Evolutionary conservation across 768 basidiomycete species (phyloP).

Genomic region (Lactarius hengduanensis): DNA sequence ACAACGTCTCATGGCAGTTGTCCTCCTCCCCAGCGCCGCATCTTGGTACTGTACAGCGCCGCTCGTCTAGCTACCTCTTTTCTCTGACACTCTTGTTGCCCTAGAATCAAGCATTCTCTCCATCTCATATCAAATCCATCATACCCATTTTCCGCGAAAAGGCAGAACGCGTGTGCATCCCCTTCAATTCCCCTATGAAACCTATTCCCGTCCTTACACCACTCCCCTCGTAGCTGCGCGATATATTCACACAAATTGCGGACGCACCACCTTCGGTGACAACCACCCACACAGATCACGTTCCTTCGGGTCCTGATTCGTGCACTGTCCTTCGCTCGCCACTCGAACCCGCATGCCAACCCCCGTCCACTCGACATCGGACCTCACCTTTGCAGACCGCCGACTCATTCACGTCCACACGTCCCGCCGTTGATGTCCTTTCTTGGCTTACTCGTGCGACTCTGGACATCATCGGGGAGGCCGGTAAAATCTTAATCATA

Average conservation of each 20-base stretch:
- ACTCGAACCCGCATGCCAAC: slow-evolving; percentile 16
- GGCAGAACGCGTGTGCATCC: slow-evolving; percentile 45
- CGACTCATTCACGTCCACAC: slow-evolving; percentile 21
- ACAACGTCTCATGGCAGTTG: slow-evolving; percentile 4
- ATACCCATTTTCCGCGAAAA: slow-evolving; percentile 60
- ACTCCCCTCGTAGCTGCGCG: slow-evolving; percentile 42
- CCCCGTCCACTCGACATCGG: slow-evolving; percentile 5
- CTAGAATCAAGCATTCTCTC: slow-evolving; percentile 53
- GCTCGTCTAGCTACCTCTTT: slow-evolving; percentile 22
- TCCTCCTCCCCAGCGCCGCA: slow-evolving; percentile 42
- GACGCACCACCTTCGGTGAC: slow-evolving; percentile 6
- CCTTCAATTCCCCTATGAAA: not conserved
- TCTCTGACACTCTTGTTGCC: slow-evolving; percentile 20
- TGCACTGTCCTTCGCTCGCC: slow-evolving; percentile 21
- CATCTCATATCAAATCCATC: slow-evolving; percentile 48
- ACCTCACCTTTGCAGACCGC: slow-evolving; percentile 16
- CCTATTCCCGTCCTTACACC: not conserved
- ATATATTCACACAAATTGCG: slow-evolving; percentile 40
- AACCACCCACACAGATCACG: not conserved
- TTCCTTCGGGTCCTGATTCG: not conserved
- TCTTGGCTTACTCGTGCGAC: slow-evolving; percentile 66
- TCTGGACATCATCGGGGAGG: slow-evolving; percentile 74
- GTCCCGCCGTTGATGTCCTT: slow-evolving; percentile 52
- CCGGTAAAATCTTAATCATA: slow-evolving; percentile 41
- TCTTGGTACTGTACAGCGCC: slow-evolving; percentile 43